Conservation (phyloP, 331 rosid genomes). For the Quercus tomentella region DNA sequence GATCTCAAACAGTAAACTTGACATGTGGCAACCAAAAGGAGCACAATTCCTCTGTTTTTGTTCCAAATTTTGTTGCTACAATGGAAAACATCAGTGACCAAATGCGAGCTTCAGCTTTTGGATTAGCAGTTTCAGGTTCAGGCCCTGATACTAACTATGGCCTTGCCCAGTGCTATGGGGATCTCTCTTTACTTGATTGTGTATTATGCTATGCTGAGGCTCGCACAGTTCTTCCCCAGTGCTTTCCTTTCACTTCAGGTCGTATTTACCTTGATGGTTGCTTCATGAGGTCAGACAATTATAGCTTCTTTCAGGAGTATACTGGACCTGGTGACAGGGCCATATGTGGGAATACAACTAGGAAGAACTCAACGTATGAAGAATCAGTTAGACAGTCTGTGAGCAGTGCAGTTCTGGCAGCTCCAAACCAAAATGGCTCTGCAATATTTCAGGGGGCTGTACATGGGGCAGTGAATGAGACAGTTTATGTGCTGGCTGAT, state of each 20-base stretch:
- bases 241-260: slow-evolving; percentile 69
- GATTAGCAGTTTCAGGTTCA: slow-evolving; percentile 54
- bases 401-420: slow-evolving; percentile 40
- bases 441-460: slow-evolving; percentile 36
- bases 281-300: slow-evolving; percentile 86
- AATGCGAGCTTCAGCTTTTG: slow-evolving; percentile 60
- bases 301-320: slow-evolving; percentile 62
- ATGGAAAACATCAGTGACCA: slow-evolving; percentile 72
- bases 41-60: slow-evolving; percentile 50
- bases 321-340: slow-evolving; percentile 50
- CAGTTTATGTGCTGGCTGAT: slow-evolving; percentile 67
- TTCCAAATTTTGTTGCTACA: slow-evolving; percentile 57
- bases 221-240: slow-evolving; percentile 72
- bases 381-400: slow-evolving; percentile 47
- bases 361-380: slow-evolving; percentile 34
- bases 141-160: slow-evolving; percentile 71
- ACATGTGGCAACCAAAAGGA: slow-evolving; percentile 46
- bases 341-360: slow-evolving; percentile 59
- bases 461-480: slow-evolving; percentile 33
- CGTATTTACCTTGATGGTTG: slow-evolving; percentile 86
- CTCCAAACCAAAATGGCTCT: slow-evolving; percentile 47
- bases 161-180: slow-evolving; percentile 86
- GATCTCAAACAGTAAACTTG: slow-evolving; percentile 45
- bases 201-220: slow-evolving; percentile 78
- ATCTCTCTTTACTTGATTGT: slow-evolving; percentile 77